A percentile compares a stretch with the other conserved stretches of the same genome.
phyloP scores from a whole-genome alignment of 2,329 filamentous ascomycete genomes.

The Penicillium frequentans region DNA sequence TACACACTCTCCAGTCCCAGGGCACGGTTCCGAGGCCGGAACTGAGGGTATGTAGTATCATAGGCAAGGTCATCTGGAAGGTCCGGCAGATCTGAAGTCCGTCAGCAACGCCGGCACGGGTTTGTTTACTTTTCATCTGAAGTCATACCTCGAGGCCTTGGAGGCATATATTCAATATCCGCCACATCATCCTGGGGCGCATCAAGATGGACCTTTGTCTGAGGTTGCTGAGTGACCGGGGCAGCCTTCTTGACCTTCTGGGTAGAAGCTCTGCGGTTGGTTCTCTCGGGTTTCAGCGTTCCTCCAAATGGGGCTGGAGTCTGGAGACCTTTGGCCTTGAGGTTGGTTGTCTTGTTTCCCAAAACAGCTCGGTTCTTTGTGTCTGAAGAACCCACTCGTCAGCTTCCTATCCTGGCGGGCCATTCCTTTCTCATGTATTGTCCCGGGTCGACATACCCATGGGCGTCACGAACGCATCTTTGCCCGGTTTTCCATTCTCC shows the following conservation, averaged over 20 bases:
- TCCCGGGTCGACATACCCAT: slow-evolving; percentile 59
- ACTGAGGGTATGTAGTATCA: slow-evolving; percentile 53
- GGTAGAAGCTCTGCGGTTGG: slow-evolving; percentile 59
- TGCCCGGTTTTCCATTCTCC: slow-evolving; percentile 59
- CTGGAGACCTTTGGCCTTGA: slow-evolving; percentile 70
- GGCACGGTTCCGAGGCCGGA: slow-evolving; percentile 55
- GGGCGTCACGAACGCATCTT: slow-evolving; percentile 74
- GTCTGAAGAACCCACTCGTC: slow-evolving; percentile 32
- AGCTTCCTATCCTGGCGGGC: not conserved
- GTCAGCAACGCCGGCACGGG: slow-evolving; percentile 30
- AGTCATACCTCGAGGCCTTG: slow-evolving; percentile 58
- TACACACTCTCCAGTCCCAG: slow-evolving; percentile 54
- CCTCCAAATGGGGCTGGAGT: slow-evolving; percentile 64
- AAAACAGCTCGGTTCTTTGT: slow-evolving; percentile 75
- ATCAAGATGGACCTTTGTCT: slow-evolving; percentile 48
- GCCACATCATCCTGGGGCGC: slow-evolving; percentile 58
- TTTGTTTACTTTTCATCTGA: not conserved
- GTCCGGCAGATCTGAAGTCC: slow-evolving; percentile 50
- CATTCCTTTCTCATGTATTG: not conserved
- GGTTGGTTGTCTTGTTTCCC: slow-evolving; percentile 95
- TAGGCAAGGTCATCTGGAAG: slow-evolving; percentile 46
- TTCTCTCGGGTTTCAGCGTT: slow-evolving; percentile 62
- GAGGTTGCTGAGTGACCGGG: slow-evolving; percentile 48
- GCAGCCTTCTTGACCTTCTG: slow-evolving; percentile 62
- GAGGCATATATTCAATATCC: slow-evolving; percentile 89